Base-by-base conservation (phyloP, 352 stramenopile species). In the Blastocystis sp. region DNA sequence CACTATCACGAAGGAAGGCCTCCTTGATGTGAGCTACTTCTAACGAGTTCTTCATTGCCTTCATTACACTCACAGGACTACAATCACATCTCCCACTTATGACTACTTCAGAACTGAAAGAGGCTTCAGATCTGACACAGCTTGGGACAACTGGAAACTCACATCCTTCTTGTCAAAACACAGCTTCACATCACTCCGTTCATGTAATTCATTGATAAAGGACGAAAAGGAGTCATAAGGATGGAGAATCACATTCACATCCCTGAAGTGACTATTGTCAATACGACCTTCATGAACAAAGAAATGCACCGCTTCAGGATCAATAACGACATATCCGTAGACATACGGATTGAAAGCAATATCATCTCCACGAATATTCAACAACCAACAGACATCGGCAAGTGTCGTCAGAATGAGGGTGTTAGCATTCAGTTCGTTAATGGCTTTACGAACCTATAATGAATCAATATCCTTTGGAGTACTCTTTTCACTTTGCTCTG, bases 311-410 rank as follows among this genome's bases (percentile, higher is more conserved):
- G 90, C 88, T 83, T 97, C 92, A 4, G 91, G 78, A 9, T 93
- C 96, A 46, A 99, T 91, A 29, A 98, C 90, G 3, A 93, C 94
- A 89, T 98, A 99, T 35, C 94, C 93, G 88, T 95, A 97, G 88
- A 97, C 94, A 4, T 98, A 94, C 6, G 97, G 97, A 89, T 97
- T 98, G 88, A 96, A 98, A 86, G 95, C 92, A 78, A 99, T 92
- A 89, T 99, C 97, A 61, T 92, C 93, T 78, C 95, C 96, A 32
- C 96, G 93, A 39, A 99, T 93, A 90, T 99, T 99, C 78, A 99
- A 93, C 2, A 99, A 92, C 88, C 89, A 90, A 43, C 93, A 93
- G 42, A 97, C 95, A 88, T 99, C 97, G 88, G 98, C 95, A 7
- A 99, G 91, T 4, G 95, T 94, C 32, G 93, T 94, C 71, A 98